Percentiles rank a stretch among this genome's conserved stretches.
Evolutionary conservation across 371 early-diverging fungal genomes (phyloP).

Genomic region (Apophysomyces trapeziformis): DNA sequence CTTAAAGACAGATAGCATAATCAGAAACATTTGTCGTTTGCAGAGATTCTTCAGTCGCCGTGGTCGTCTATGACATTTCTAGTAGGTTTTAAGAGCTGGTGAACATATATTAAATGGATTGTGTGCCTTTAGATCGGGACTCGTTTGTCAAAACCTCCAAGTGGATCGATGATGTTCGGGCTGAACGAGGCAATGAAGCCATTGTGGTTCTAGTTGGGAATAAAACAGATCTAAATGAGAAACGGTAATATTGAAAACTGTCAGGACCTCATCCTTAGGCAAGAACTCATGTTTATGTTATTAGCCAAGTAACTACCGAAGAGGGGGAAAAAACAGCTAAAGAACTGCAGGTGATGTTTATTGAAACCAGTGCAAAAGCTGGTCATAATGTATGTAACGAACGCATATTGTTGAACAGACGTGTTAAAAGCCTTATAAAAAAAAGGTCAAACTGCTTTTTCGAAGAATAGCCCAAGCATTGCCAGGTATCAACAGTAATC

Average conservation of each 20-base stretch:
- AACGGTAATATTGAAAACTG: constrained; percentile 59
- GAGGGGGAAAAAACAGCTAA: constrained; percentile 96
- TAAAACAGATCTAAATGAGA: constrained; percentile 96
- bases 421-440: not conserved
- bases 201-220: constrained; percentile 99
- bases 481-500: constrained; percentile 83
- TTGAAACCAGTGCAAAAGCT: constrained; percentile 97
- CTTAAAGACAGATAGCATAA: not conserved
- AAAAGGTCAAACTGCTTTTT: constrained; percentile 86
- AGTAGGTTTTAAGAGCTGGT: constrained; percentile 52
- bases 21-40: not conserved
- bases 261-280: not conserved
- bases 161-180: constrained; percentile 99
- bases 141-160: constrained; percentile 94
- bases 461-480: constrained; percentile 95
- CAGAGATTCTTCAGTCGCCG: constrained; percentile 93
- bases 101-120: not conserved
- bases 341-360: constrained; percentile 94
- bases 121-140: constrained; percentile 66
- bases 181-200: constrained; percentile 97
- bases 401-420: no score
- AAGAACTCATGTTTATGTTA: not conserved
- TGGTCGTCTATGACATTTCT: constrained; percentile 97
- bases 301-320: constrained; percentile 88
- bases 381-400: constrained; percentile 80